Evolutionary conservation across 208 protist genomes (phyloP).

Genomic region (Leishmania guyanensis): DNA sequence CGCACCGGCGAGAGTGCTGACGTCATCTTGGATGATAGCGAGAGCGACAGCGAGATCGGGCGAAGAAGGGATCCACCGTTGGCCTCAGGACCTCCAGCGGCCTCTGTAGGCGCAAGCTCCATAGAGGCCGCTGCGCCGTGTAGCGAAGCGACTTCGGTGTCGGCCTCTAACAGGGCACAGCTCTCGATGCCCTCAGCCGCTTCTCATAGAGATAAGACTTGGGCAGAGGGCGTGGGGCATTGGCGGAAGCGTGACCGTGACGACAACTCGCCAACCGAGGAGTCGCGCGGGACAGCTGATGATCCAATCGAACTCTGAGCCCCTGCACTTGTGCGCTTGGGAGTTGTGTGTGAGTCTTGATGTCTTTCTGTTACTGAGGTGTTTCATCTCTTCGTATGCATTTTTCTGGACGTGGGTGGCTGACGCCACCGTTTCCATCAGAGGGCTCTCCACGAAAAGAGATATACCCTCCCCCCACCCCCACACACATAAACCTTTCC

Average conservation of each 20-base stretch:
- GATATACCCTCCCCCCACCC: neutral
- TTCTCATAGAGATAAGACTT: neutral
- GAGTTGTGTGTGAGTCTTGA: neutral
- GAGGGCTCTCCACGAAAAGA: neutral
- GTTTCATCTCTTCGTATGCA: neutral
- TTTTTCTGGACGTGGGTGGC: neutral
- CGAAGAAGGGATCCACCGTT: neutral
- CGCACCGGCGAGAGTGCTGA: constrained; percentile 25
- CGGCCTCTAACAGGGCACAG: neutral
- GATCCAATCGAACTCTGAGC: constrained; percentile 72
- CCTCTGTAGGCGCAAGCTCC: neutral
- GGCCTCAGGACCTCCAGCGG: neutral
- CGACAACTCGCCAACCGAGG: constrained; percentile 23
- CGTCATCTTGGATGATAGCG: constrained; percentile 33
- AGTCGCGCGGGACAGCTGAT: constrained; percentile 44
- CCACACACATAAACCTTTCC: neutral
- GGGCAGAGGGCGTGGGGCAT: neutral
- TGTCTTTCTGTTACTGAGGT: neutral
- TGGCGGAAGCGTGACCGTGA: constrained; percentile 16
- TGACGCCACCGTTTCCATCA: neutral
- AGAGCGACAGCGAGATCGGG: constrained; percentile 15
- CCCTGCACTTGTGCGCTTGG: constrained; percentile 5
- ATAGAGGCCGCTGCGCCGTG: neutral
- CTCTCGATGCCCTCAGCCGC: neutral
- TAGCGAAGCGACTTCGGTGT: neutral